A percentile compares a stretch with the other conserved stretches of the same genome.
These are phyloP conservation scores for Aegilops longissima DNA, from an alignment of 176 grass and related monocot species.

Conservation along the genomic window DNA sequence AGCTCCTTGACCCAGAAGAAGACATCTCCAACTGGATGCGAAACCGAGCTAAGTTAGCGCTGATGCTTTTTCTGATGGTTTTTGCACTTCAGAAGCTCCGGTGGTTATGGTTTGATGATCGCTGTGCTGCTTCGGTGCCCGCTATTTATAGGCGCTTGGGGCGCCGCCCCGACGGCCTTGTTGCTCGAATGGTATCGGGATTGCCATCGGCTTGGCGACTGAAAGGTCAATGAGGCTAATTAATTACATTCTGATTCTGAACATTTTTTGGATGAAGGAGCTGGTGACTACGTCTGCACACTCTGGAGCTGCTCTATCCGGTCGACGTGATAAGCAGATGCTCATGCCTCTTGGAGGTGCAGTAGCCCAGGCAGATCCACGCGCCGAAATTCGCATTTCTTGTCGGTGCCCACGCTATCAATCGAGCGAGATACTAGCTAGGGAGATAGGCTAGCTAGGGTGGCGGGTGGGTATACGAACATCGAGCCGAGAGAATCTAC, in stretches of 20 bases:
- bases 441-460: not conserved
- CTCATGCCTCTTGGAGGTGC: not conserved
- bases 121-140: conserved; percentile 15
- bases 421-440: not conserved
- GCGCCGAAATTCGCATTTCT: not conserved
- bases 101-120: conserved; percentile 17
- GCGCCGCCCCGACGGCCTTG: no score
- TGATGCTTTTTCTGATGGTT: not conserved
- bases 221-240: no score
- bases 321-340: not conserved
- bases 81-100: conserved; percentile 21
- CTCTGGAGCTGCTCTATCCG: not conserved
- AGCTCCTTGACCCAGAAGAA: conserved; percentile 37
- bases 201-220: no score
- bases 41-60: not conserved
- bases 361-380: not conserved
- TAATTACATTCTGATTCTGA: no score
- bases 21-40: conserved; percentile 32
- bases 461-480: conserved; percentile 11
- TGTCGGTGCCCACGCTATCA: not conserved
- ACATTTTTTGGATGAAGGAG: not conserved
- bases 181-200: no score
- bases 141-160: conserved; percentile 45
- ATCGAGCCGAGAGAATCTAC: not conserved
- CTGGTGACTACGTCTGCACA: not conserved